These are phyloP conservation scores for Trametes elegans DNA, from an alignment of 768 basidiomycete species.

Conservation along the genomic window DNA sequence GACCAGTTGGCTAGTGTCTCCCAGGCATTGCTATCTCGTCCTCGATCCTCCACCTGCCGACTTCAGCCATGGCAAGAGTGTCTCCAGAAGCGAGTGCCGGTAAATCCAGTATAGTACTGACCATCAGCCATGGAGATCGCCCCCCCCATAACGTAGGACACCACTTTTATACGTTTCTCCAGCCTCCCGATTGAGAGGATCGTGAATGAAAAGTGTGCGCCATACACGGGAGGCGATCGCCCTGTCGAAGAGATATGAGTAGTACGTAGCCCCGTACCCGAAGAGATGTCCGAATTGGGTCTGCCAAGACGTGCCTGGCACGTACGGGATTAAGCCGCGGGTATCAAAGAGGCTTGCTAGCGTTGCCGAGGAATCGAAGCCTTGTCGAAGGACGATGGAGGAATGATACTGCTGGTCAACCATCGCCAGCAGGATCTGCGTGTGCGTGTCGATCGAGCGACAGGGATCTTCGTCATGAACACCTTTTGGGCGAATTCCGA, in stretches of 20 bases:
- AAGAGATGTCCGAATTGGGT: constrained; percentile 95
- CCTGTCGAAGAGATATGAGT: constrained; percentile 95
- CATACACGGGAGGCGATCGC: constrained; percentile 95
- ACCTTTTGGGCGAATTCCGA: constrained; percentile 45
- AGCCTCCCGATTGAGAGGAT: constrained; percentile 66
- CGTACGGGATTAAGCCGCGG: constrained; percentile 80
- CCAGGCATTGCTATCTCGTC: constrained; percentile 62
- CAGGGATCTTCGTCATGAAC: constrained; percentile 77
- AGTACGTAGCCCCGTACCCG: constrained; percentile 97
- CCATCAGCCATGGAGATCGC: constrained; percentile 92
- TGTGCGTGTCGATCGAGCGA: constrained; percentile 82
- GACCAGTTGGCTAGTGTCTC: constrained; percentile 45
- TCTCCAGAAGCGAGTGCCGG: constrained; percentile 73
- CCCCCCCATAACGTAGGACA: constrained; percentile 80
- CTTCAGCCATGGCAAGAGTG: constrained; percentile 80
- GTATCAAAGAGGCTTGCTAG: constrained; percentile 60
- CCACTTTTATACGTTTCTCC: constrained; percentile 83
- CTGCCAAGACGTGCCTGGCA: constrained; percentile 86
- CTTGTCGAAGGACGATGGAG: constrained; percentile 44
- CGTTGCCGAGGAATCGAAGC: constrained; percentile 73
- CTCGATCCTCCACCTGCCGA: constrained; percentile 86
- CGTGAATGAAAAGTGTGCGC: constrained; percentile 63
- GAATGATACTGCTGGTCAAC: constrained; percentile 94
- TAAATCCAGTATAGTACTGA: constrained; percentile 62
- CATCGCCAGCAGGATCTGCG: constrained; percentile 84